These are phyloP conservation scores for Eurotiales sp. DNA, from an alignment of 2,329 filamentous ascomycete species.

Conservation along the genomic window DNA sequence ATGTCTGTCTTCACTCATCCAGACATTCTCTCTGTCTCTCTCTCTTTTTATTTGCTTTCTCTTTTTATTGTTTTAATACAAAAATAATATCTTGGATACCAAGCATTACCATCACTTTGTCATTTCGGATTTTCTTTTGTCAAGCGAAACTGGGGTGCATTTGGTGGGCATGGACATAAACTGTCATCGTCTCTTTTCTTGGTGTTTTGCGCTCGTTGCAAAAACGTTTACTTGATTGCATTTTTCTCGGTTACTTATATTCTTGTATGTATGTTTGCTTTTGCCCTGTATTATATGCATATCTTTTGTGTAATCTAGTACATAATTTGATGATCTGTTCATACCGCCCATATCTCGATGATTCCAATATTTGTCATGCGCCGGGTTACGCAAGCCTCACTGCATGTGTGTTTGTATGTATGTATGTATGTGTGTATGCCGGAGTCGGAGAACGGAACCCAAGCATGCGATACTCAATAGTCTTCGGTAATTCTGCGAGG, in stretches of 20 bases:
- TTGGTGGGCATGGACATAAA: neutral
- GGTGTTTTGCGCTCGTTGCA: neutral
- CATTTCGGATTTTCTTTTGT: neutral
- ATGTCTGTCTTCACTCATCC: conserved; percentile 6
- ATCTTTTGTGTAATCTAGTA: neutral
- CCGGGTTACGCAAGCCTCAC: too few species aligned
- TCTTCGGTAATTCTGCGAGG: too few species aligned
- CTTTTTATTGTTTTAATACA: neutral
- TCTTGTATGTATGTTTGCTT: neutral
- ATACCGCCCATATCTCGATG: neutral
- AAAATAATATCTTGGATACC: neutral
- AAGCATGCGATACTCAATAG: too few species aligned
- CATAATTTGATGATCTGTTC: neutral
- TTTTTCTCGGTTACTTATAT: neutral
- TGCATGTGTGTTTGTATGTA: too few species aligned
- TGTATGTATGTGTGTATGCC: too few species aligned
- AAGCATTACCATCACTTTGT: neutral
- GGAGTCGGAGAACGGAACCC: too few species aligned
- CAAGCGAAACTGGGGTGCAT: neutral
- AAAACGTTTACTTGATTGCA: neutral
- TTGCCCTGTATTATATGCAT: neutral
- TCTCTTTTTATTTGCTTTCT: conserved; percentile 12
- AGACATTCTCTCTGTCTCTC: conserved; percentile 7
- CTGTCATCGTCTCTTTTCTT: neutral
- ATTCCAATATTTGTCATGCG: neutral